A percentile compares a stretch with the other conserved stretches of the same genome.
Conservation (phyloP, 1,139 yeast genomes). For the Suhomyces bolitotheri region DNA sequence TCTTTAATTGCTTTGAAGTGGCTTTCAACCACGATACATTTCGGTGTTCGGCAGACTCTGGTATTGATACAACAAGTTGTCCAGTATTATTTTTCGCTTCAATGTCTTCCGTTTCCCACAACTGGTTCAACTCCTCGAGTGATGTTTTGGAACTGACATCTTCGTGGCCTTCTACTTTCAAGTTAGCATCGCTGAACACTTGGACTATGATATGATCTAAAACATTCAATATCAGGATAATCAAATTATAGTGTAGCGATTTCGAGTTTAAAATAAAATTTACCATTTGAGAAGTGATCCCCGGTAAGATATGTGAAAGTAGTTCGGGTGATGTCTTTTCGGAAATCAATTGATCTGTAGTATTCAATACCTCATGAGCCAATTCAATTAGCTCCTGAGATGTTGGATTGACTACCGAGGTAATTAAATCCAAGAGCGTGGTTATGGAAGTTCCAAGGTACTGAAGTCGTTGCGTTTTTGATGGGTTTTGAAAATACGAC, state of each 20-base stretch:
- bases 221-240: slow-evolving; percentile 25
- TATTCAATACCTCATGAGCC: slow-evolving; percentile 14
- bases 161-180: slow-evolving; percentile 16
- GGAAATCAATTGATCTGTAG: slow-evolving; percentile 18
- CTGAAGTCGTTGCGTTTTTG: slow-evolving; percentile 21
- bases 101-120: slow-evolving; percentile 18
- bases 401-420: slow-evolving; percentile 10
- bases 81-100: slow-evolving; percentile 9
- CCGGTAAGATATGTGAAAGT: slow-evolving; percentile 43
- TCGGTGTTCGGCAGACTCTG: slow-evolving; percentile 29
- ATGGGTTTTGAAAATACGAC: slow-evolving; percentile 22
- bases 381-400: slow-evolving; percentile 21
- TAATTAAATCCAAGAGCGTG: slow-evolving; percentile 22
- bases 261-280: slow-evolving; percentile 27
- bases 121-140: slow-evolving; percentile 20
- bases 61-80: slow-evolving; percentile 9
- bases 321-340: slow-evolving; percentile 29
- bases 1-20: slow-evolving; percentile 59
- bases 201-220: slow-evolving; percentile 32
- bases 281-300: slow-evolving; percentile 36
- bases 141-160: background rate
- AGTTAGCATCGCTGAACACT: slow-evolving; percentile 34
- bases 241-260: slow-evolving; percentile 27
- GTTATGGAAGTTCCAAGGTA: slow-evolving; percentile 32
- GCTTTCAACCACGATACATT: slow-evolving; percentile 63